Base-by-base conservation (phyloP, 352 stramenopile species). In the Phytophthora pluvialis region DNA sequence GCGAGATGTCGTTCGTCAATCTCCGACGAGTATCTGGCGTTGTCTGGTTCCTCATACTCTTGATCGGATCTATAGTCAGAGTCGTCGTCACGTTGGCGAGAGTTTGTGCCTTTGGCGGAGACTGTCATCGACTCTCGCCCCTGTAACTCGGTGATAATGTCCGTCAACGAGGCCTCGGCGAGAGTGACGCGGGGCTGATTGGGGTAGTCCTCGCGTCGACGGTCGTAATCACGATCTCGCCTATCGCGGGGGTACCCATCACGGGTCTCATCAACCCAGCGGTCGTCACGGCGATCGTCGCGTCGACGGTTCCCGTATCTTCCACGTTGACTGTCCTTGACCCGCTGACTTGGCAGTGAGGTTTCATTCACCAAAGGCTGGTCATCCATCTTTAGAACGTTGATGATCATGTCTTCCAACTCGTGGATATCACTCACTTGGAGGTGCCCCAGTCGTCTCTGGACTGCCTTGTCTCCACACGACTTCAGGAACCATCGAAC, bases 371-470 rank as follows among this genome's bases (percentile, higher is more conserved):
- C 31, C 31, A 35, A n/a, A n/a, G n/a, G n/a, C n/a, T 5, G 38
- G 6, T 44, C 38, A 26, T 44, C 18, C 9, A 15, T 16, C n/a
- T 44, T 44, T 6, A 44, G n/a, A 26, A 26, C n/a, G 13, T 28
- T 2, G 3, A 26, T 16, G 5, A 26, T 44, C 4, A 44, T 44
- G 12, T 11, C 38, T 16, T 44, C n/a, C 12, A 44, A 7, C 4
- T 35, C 18, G 21, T 38, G 35, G 18, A 46, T 46, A 13, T 56
- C 48, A 12, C 25, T 56, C 21, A 51, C 45, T 39, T 51, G 5
- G 5, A 51, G 28, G 28, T 51, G 28, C 3, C 13, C 45, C 13
- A 51, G 45, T 1, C 45, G 28, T 32, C 25, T 31, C 7, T 51
- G 45, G 25, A 55, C 18, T 18, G 5, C 21, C 33, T 45, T 44